Conservation (phyloP, 2,329 filamentous ascomycete species). For the Corniculantispora saksenae region DNA sequence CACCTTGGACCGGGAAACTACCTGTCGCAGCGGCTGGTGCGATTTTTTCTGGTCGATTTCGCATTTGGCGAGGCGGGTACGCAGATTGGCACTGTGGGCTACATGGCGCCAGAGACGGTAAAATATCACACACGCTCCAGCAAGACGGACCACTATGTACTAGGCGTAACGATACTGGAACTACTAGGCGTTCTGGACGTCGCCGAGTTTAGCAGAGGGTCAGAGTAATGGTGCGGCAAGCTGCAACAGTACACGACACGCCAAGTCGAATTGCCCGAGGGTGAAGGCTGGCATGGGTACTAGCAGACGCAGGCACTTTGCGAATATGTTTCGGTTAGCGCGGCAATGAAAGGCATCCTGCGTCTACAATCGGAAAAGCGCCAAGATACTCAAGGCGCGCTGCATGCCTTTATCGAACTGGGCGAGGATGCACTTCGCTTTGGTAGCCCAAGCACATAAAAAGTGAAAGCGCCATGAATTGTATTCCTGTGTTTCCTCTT, state of each 20-base stretch:
- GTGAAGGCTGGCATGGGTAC: neutral
- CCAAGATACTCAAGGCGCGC: neutral
- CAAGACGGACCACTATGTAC: constrained; percentile 9
- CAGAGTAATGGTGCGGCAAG: neutral
- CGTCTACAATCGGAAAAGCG: neutral
- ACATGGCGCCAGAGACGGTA: constrained; percentile 8
- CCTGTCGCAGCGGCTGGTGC: neutral
- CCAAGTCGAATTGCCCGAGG: neutral
- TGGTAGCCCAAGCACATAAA: neutral
- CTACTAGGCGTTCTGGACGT: neutral
- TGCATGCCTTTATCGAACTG: neutral
- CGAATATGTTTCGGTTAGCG: neutral
- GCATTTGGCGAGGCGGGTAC: neutral
- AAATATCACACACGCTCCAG: neutral
- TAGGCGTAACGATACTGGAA: neutral
- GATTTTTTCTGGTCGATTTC: neutral
- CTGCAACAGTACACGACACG: neutral
- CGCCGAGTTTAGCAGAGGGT: neutral
- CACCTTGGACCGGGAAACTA: neutral
- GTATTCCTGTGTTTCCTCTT: no score
- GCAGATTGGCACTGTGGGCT: neutral
- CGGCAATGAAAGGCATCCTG: neutral
- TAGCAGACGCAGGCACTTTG: neutral
- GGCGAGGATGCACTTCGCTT: neutral
- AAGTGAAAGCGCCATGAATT: no score